A percentile compares a stretch with the other conserved stretches of the same genome.
phyloP scores from a whole-genome alignment of 2,329 filamentous ascomycete species.

The Macrophomina pseudophaseolina region DNA sequence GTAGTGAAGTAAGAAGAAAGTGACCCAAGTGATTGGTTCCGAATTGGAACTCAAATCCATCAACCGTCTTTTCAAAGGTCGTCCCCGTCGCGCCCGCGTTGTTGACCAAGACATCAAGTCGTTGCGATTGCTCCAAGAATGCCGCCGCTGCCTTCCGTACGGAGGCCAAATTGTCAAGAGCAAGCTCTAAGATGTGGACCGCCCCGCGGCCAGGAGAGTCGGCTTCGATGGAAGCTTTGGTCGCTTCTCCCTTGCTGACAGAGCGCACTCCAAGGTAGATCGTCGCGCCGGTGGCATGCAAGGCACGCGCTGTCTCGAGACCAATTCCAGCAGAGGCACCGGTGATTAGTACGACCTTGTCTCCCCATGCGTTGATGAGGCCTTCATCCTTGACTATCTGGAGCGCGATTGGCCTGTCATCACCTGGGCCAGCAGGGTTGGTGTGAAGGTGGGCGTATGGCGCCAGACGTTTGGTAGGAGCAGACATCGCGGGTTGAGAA shows the following conservation, averaged over 20 bases:
- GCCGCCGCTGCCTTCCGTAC: slow-evolving; percentile 44
- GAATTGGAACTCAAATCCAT: slow-evolving; percentile 54
- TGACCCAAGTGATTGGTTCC: slow-evolving; percentile 54
- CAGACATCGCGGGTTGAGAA: no score
- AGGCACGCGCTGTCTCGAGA: slow-evolving; percentile 3
- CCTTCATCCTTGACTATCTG: slow-evolving; percentile 47
- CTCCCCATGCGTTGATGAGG: slow-evolving; percentile 30
- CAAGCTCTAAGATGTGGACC: slow-evolving; percentile 42
- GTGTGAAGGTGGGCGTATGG: slow-evolving; percentile 31
- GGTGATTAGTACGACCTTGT: slow-evolving; percentile 30
- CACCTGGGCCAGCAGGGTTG: slow-evolving; percentile 42
- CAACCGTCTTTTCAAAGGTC: slow-evolving; percentile 38
- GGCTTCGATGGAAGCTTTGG: slow-evolving; percentile 38
- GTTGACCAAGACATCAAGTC: slow-evolving; percentile 50
- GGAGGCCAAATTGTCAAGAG: slow-evolving; percentile 44
- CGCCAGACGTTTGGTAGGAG: no score
- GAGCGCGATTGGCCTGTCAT: slow-evolving; percentile 48
- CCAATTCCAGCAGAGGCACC: slow-evolving; percentile 36
- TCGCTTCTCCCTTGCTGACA: slow-evolving; percentile 30
- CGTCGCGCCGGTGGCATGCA: slow-evolving; percentile 34
- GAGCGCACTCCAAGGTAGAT: slow-evolving; percentile 39
- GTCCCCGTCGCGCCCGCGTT: slow-evolving; percentile 46
- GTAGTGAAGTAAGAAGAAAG: slow-evolving; percentile 50
- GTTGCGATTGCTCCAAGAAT: slow-evolving; percentile 28
- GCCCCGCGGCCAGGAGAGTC: slow-evolving; percentile 41